Percentiles rank a stretch among this genome's conserved stretches.
These are phyloP conservation scores for Schizonepeta tenuifolia DNA, from an alignment of 257 asterid genomes.

Conservation along the genomic window DNA sequence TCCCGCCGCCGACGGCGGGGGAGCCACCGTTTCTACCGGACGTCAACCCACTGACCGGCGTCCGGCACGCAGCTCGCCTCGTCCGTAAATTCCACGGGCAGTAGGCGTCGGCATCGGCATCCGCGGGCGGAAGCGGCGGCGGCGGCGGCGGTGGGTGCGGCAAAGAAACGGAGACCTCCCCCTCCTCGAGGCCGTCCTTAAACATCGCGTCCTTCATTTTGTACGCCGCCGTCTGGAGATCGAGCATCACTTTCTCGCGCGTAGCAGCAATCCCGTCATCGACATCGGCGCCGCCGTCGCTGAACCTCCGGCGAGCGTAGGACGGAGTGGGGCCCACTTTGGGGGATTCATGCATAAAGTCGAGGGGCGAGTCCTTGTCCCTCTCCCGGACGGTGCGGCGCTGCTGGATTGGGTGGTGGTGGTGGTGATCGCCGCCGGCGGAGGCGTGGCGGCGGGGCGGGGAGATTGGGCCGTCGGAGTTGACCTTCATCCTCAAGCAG, in stretches of 20 bases:
- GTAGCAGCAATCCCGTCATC: constrained; percentile 65
- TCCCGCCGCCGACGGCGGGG: constrained; percentile 20
- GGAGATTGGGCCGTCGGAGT: constrained; percentile 50
- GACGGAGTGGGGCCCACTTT: constrained; percentile 37
- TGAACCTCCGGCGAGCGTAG: constrained; percentile 35
- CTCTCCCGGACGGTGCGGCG: constrained; percentile 44
- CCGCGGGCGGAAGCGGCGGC: constrained; percentile 34
- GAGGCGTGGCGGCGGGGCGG: constrained; percentile 40
- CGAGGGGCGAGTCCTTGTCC: constrained; percentile 29
- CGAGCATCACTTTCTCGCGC: constrained; percentile 76
- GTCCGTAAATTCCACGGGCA: constrained; percentile 87
- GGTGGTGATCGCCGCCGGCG: constrained; percentile 33
- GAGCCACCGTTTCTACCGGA: constrained; percentile 28
- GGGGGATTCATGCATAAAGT: constrained; percentile 32
- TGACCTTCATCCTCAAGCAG: constrained; percentile 57
- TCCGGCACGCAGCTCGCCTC: constrained; percentile 66
- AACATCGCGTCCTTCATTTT: constrained; percentile 73
- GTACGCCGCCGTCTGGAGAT: constrained; percentile 82
- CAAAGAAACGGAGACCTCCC: constrained; percentile 37
- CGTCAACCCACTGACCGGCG: constrained; percentile 31
- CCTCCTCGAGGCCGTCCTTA: constrained; percentile 54
- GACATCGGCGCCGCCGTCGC: constrained; percentile 25
- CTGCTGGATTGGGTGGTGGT: constrained; percentile 42
- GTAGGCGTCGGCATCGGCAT: constrained; percentile 32
- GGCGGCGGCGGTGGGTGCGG: constrained; percentile 41